Base-by-base conservation (phyloP, 192 early-diverging fungal species). In the Coemansia sp. region DNA sequence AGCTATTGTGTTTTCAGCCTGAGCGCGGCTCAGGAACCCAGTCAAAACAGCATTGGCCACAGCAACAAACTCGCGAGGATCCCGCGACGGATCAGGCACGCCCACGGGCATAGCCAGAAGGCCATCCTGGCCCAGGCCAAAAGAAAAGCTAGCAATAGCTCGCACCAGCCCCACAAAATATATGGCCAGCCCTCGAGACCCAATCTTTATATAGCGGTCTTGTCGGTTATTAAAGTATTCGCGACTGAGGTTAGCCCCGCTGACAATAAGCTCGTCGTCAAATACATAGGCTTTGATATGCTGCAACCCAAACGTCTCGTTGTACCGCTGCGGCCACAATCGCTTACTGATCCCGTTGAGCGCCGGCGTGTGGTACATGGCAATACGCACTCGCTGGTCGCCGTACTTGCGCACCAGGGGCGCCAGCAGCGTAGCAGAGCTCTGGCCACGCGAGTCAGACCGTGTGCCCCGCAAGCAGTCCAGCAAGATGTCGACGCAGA, bases 181-280 rank as follows among this genome's bases (percentile, higher is more conserved):
- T 18, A 84, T 67, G 0, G 86, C 84, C 18, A 99, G 45, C 33
- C 59, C 58, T 3, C 74, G 65, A 31, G 87, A 73, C 0, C 79
- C 55, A 63, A 97, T 89, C 62, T 82, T 66, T 53, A 98, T 85
- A 58, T 97, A 98, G 21, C 97, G 89, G 81, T 99, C 97, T 75
- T 99, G 97, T 8, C 97, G 86, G 80, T 93, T 88, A 14, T 86
- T 89, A 83, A 99, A 99, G 73, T 99, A 99, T 69, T 99, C 95
- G 14, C 82, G 85, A 73, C 88, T 94, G 60, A 97, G 82, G 65
- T 98, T 98, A 8, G 95, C 97, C 0, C 96, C 95, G 77, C 67
- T 76, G 2, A 82, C 46, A 43, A 99, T 82, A 40, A 94, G 85
- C 26, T 92, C 76, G 66, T 96, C 86, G 73, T 99, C 96, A 75